Percentiles rank a stretch among this genome's conserved stretches.
Evolutionary conservation across 345 rosid species (phyloP).

Genomic region (Populus pruinosa): DNA sequence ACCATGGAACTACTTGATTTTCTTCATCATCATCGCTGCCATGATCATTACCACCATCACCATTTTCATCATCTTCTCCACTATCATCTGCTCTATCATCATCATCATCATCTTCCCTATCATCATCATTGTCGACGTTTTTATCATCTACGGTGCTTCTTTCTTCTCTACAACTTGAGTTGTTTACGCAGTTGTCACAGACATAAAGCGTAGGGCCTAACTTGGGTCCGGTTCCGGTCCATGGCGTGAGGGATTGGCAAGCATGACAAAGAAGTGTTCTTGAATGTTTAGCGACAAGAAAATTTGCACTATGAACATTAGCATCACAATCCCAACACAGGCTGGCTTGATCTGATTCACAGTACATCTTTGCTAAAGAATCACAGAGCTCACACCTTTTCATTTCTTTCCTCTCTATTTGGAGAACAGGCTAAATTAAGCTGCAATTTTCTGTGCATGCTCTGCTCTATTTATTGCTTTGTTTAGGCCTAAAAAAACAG

Average conservation of each 20-base stretch:
- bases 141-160: not conserved
- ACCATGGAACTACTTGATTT: conserved; percentile 50
- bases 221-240: conserved; percentile 23
- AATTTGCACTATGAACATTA: conserved; percentile 21
- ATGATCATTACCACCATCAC: not conserved
- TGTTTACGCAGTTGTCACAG: conserved; percentile 11
- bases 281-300: conserved; percentile 24
- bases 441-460: not conserved
- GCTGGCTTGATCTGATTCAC: conserved; percentile 29
- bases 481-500: conserved; percentile 4
- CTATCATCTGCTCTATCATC: not conserved
- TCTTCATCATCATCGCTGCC: conserved; percentile 33
- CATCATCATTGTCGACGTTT: not conserved
- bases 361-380: conserved; percentile 18
- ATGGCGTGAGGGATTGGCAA: conserved; percentile 23
- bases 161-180: conserved; percentile 2
- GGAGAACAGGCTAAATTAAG: not conserved
- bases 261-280: conserved; percentile 25
- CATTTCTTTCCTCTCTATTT: conserved; percentile 2
- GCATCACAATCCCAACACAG: conserved; percentile 25
- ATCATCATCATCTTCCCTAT: not conserved
- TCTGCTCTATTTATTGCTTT: conserved; percentile 12
- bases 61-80: conserved; percentile 4
- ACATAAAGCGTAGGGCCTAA: conserved; percentile 17
- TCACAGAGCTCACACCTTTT: conserved; percentile 23